phyloP scores from a whole-genome alignment of 2,329 filamentous ascomycete genomes.

The Aspergillus versicolor region DNA sequence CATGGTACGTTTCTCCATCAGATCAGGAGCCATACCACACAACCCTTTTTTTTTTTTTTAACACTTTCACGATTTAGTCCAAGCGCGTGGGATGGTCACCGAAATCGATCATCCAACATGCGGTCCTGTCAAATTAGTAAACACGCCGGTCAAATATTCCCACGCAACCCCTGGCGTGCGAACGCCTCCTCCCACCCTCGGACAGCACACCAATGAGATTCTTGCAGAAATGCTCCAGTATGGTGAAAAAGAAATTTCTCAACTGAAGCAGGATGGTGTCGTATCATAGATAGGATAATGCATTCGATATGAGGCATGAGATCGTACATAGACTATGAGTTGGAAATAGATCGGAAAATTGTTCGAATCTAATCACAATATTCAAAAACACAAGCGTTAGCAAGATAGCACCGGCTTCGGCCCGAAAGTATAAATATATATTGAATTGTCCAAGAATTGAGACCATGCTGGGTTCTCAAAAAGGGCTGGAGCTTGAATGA shows the following conservation, averaged over 20 bases:
- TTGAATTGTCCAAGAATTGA: neutral
- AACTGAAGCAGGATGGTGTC: constrained; percentile 65
- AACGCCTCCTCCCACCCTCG: constrained; percentile 77
- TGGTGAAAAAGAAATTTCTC: constrained; percentile 57
- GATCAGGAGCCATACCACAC: neutral
- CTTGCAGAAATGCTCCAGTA: constrained; percentile 64
- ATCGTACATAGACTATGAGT: neutral
- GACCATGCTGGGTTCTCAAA: neutral
- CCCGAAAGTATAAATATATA: neutral
- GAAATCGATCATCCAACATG: constrained; percentile 81
- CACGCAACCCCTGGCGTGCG: constrained; percentile 74
- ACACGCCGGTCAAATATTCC: constrained; percentile 93
- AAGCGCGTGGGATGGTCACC: constrained; percentile 82
- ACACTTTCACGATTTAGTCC: constrained; percentile 42
- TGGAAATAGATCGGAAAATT: neutral
- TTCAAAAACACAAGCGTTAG: neutral
- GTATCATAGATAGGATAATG: constrained; percentile 48
- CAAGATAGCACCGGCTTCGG: neutral
- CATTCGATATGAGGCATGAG: neutral
- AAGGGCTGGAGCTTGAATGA: too few species aligned
- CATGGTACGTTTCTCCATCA: constrained; percentile 62
- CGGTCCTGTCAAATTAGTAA: constrained; percentile 84
- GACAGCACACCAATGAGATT: constrained; percentile 82
- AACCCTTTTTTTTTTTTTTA: neutral
- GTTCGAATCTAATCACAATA: neutral